Conservation (phyloP, 2,329 filamentous ascomycete genomes). For the Xylariaceae sp. region DNA sequence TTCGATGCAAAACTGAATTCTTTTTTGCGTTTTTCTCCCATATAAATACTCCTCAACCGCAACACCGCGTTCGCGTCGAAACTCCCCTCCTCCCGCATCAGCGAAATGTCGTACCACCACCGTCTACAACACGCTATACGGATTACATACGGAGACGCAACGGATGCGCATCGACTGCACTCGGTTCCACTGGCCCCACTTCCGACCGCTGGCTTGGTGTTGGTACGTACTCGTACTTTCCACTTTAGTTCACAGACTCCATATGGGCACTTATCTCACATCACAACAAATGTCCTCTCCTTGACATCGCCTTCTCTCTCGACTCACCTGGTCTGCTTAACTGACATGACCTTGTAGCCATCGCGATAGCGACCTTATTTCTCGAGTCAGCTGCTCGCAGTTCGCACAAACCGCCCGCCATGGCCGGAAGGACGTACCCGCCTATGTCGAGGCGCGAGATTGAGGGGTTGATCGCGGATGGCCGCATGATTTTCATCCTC, state of each 20-base stretch:
- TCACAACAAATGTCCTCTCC: neutral
- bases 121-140: neutral
- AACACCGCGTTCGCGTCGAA: no score
- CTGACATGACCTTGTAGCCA: neutral
- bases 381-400: neutral
- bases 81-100: neutral
- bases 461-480: conserved; percentile 78
- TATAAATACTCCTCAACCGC: no score
- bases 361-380: neutral
- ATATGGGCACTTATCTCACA: neutral
- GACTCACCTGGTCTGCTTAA: neutral
- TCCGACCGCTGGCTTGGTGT: neutral
- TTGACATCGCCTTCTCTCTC: neutral
- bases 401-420: conserved; percentile 9
- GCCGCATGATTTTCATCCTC: conserved; percentile 72
- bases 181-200: neutral
- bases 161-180: no score
- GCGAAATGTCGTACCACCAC: neutral
- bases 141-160: no score
- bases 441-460: conserved; percentile 60
- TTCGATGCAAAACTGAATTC: no score
- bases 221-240: neutral
- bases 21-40: no score
- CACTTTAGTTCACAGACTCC: neutral
- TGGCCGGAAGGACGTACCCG: conserved; percentile 36